Evolutionary conservation across 2,329 filamentous ascomycete genomes (phyloP).

Genomic region (Cladorrhinum sp.): DNA sequence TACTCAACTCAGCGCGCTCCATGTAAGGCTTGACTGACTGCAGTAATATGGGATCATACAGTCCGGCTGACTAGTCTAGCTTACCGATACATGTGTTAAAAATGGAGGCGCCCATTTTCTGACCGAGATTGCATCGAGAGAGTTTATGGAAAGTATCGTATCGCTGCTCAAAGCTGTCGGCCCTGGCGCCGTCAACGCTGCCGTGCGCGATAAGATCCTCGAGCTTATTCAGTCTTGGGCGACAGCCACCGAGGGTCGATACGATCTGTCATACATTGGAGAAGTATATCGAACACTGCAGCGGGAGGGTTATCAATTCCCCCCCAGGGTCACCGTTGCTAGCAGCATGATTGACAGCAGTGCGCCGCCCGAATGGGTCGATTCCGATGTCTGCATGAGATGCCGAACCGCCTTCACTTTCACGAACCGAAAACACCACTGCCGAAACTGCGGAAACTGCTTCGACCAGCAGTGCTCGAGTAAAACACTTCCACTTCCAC

Average conservation of each 20-base stretch:
- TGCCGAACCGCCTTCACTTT: slow-evolving; percentile 95
- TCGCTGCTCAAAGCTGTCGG: slow-evolving; percentile 83
- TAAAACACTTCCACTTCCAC: slow-evolving; percentile 83
- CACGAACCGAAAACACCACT: slow-evolving; percentile 97
- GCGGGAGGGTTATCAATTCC: slow-evolving; percentile 83
- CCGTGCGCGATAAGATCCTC: slow-evolving; percentile 86
- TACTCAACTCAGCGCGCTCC: slow-evolving; percentile 89
- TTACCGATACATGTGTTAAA: slow-evolving; percentile 98
- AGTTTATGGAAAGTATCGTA: slow-evolving; percentile 97
- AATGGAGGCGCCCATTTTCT: slow-evolving; percentile 97
- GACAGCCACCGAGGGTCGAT: slow-evolving; percentile 78
- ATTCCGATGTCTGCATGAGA: slow-evolving; percentile 98
- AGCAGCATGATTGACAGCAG: slow-evolving; percentile 98
- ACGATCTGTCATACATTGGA: slow-evolving; percentile 79
- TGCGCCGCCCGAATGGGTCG: slow-evolving; percentile 93
- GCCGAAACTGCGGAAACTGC: slow-evolving; percentile 94
- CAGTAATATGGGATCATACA: neutral
- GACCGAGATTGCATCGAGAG: slow-evolving; percentile 87
- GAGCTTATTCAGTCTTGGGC: slow-evolving; percentile 95
- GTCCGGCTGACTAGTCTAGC: slow-evolving; percentile 42
- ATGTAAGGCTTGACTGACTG: slow-evolving; percentile 52
- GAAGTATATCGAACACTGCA: slow-evolving; percentile 83
- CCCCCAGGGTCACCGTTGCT: slow-evolving; percentile 79
- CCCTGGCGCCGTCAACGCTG: slow-evolving; percentile 69
- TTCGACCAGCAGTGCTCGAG: slow-evolving; percentile 94